A percentile compares a stretch with the other conserved stretches of the same genome.
These are phyloP conservation scores for Penicillium paneum DNA, from an alignment of 2,329 filamentous ascomycete genomes.

Conservation along the genomic window DNA sequence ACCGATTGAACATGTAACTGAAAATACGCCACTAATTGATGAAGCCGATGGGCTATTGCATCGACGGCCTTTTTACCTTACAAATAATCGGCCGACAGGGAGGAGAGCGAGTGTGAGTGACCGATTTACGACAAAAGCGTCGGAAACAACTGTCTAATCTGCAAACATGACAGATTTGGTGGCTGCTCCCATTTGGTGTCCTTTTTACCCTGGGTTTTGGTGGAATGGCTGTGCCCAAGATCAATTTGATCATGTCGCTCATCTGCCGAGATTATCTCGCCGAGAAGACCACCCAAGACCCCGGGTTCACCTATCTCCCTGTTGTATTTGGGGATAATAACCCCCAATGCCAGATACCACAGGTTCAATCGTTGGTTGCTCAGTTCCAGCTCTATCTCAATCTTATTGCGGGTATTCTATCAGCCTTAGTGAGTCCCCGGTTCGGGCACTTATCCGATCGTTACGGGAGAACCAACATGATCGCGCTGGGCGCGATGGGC, in stretches of 20 bases:
- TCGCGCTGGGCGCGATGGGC: conserved; percentile 71
- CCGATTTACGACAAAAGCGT: neutral
- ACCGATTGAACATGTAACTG: neutral
- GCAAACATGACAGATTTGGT: conserved; percentile 61
- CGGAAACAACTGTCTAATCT: conserved; percentile 10
- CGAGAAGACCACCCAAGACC: conserved; percentile 59
- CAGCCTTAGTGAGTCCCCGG: conserved; percentile 76
- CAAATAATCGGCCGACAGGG: conserved; percentile 41
- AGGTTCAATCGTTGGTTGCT: conserved; percentile 73
- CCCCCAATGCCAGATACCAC: conserved; percentile 73
- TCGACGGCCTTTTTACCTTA: neutral
- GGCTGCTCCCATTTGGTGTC: conserved; percentile 76
- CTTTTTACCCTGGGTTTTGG: conserved; percentile 84
- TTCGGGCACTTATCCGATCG: conserved; percentile 83
- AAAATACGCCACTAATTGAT: neutral
- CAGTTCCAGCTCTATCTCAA: conserved; percentile 74
- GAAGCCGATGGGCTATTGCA: neutral
- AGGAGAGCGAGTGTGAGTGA: conserved; percentile 50
- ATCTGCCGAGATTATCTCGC: conserved; percentile 81
- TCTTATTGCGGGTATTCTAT: conserved; percentile 70
- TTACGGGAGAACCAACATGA: conserved; percentile 72
- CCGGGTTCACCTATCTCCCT: conserved; percentile 59
- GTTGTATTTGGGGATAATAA: conserved; percentile 68
- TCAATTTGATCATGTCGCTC: conserved; percentile 80
- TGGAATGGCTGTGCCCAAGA: conserved; percentile 76